Evolutionary conservation across 2,329 filamentous ascomycete species (phyloP).

Genomic region (Stagonosporopsis tanaceti): DNA sequence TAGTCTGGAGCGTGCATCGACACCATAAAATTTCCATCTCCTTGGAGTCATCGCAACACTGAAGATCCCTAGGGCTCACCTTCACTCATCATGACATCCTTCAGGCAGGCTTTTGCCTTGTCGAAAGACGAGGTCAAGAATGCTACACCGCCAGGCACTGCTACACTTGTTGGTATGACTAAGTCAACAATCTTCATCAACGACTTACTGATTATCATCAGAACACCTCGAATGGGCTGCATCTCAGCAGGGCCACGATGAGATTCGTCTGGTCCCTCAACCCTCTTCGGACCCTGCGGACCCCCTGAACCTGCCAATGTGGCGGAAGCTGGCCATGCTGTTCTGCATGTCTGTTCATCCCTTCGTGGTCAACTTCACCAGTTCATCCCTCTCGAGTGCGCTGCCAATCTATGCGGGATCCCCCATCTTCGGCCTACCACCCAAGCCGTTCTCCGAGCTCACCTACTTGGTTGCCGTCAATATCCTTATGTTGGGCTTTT

Average conservation of each 20-base stretch:
- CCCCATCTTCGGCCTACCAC: slow-evolving; percentile 40
- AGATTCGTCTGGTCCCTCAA: slow-evolving; percentile 50
- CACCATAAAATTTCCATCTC: background rate
- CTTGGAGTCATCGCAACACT: background rate
- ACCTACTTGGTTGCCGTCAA: slow-evolving; percentile 51
- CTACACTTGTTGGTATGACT: slow-evolving; percentile 49
- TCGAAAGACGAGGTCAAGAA: slow-evolving; percentile 51
- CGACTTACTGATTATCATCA: slow-evolving; percentile 20
- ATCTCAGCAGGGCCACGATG: slow-evolving; percentile 44
- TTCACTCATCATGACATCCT: slow-evolving; percentile 40
- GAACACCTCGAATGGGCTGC: slow-evolving; percentile 41
- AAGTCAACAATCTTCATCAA: background rate
- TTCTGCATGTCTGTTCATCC: slow-evolving; percentile 50
- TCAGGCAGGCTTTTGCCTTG: slow-evolving; percentile 48
- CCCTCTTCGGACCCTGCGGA: slow-evolving; percentile 52
- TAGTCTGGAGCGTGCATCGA: slow-evolving; percentile 1
- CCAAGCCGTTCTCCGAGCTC: slow-evolving; percentile 42
- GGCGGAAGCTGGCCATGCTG: slow-evolving; percentile 48
- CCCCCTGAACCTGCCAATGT: slow-evolving; percentile 51
- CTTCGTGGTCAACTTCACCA: slow-evolving; percentile 50
- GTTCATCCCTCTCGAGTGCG: slow-evolving; percentile 47
- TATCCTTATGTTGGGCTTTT: slow-evolving; percentile 49
- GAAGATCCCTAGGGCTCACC: background rate
- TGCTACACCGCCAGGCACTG: slow-evolving; percentile 52
- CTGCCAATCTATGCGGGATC: slow-evolving; percentile 47